These are phyloP conservation scores for Sergeia podlipaevii DNA, from an alignment of 208 protist genomes.

Conservation along the genomic window DNA sequence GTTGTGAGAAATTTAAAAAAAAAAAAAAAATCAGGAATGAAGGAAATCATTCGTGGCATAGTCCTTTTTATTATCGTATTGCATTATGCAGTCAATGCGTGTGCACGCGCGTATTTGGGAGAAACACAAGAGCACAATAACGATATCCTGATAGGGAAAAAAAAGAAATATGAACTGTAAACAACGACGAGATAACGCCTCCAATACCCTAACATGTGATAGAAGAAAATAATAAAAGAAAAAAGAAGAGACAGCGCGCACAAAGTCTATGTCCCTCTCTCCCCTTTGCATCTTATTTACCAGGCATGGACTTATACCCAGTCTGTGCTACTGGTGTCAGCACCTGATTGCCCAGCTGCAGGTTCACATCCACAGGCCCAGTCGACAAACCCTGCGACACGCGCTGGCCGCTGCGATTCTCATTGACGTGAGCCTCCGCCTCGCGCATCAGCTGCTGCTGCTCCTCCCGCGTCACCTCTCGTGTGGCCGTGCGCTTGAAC, in stretches of 20 bases:
- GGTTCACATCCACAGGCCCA: conserved; percentile 67
- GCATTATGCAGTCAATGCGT: no score
- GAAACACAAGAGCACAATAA: no score
- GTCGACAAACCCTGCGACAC: conserved; percentile 34
- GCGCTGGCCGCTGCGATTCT: conserved; percentile 68
- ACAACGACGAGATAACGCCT: no score
- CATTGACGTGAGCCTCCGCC: conserved; percentile 48
- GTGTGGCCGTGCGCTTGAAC: conserved; percentile 82
- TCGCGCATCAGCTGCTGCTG: conserved; percentile 68
- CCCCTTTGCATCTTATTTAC: not conserved
- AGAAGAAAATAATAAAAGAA: not conserved
- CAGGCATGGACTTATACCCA: conserved; percentile 75
- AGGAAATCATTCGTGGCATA: no score
- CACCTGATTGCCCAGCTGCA: conserved; percentile 63
- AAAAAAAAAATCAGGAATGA: no score
- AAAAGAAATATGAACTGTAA: no score
- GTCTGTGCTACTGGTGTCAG: conserved; percentile 72
- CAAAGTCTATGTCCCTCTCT: not conserved
- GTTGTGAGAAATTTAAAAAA: not conserved
- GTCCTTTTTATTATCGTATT: no score
- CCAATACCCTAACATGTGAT: no score
- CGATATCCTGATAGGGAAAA: no score
- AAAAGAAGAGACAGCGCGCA: not conserved
- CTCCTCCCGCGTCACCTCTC: conserved; percentile 81
- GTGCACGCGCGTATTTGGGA: no score